Conservation (phyloP, 441 rosid genomes). For the Erysimum pusillum region DNA sequence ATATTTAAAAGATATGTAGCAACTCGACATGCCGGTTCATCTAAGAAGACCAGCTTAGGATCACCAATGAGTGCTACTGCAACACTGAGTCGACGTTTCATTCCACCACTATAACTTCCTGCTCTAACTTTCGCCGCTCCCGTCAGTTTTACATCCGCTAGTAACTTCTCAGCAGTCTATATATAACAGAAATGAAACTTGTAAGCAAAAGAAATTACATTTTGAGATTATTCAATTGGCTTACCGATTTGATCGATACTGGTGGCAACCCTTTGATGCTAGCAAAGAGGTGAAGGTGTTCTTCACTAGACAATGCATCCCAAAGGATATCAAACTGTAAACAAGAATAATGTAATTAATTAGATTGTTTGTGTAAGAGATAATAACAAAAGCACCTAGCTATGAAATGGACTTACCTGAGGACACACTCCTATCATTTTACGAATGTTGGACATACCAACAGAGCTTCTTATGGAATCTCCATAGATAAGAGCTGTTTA, state of each 20-base stretch:
- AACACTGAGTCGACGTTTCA: slow-evolving; percentile 94
- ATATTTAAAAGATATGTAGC: no score
- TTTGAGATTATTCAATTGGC: no score
- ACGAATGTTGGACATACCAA: slow-evolving; percentile 88
- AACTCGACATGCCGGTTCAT: slow-evolving; percentile 87
- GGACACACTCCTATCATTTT: slow-evolving; percentile 94
- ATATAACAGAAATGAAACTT: no score
- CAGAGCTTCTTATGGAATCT: slow-evolving; percentile 74
- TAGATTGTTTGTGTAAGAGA: no score
- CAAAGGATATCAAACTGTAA: slow-evolving; percentile 97
- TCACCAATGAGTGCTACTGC: slow-evolving; percentile 90
- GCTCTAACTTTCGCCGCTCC: slow-evolving; percentile 77
- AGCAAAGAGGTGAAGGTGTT: slow-evolving; percentile 90
- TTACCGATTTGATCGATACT: slow-evolving; percentile 67
- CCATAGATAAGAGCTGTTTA: slow-evolving; percentile 82
- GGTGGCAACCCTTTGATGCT: slow-evolving; percentile 84
- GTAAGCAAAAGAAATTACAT: no score
- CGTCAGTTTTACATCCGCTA: slow-evolving; percentile 76
- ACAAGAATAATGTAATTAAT: no score
- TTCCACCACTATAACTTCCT: slow-evolving; percentile 97
- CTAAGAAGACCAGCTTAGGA: slow-evolving; percentile 88
- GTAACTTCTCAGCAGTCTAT: no score
- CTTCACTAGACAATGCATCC: slow-evolving; percentile 87
- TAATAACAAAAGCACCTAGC: no score
- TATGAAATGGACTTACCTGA: no score